Evolutionary conservation across 2,329 filamentous ascomycete species (phyloP).

Genomic region (Knoxdaviesia capensis): DNA sequence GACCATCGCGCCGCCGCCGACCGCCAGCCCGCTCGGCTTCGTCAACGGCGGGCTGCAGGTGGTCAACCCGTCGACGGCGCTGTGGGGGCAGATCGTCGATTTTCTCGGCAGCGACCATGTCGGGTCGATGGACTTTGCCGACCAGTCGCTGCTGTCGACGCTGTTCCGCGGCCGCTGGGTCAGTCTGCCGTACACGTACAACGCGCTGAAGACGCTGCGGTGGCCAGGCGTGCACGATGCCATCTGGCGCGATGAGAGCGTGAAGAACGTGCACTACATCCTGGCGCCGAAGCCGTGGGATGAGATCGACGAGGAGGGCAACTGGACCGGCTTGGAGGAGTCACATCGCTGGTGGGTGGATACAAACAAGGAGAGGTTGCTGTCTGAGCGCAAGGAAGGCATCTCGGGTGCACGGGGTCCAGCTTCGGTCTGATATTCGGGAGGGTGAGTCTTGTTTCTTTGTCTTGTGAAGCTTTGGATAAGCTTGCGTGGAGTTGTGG

Average conservation of each 20-base stretch:
- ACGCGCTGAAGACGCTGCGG: constrained; percentile 40
- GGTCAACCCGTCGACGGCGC: constrained; percentile 25
- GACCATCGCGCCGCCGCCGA: constrained; percentile 20
- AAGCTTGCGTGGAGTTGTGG: no score
- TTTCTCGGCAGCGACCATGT: constrained; percentile 22
- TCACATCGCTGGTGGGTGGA: constrained; percentile 36
- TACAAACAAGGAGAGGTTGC: constrained; percentile 22
- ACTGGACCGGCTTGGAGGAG: constrained; percentile 22
- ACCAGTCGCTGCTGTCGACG: constrained; percentile 36
- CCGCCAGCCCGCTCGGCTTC: constrained; percentile 24
- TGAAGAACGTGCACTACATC: constrained; percentile 44
- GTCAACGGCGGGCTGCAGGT: constrained; percentile 34
- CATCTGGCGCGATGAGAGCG: constrained; percentile 36
- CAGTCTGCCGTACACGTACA: constrained; percentile 37
- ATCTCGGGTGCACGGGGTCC: constrained; percentile 7
- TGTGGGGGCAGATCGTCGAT: constrained; percentile 28
- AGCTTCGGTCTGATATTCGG: no score
- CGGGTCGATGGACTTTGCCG: constrained; percentile 29
- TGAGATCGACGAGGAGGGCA: constrained; percentile 22
- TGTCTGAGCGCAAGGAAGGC: constrained; percentile 17
- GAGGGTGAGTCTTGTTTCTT: no score
- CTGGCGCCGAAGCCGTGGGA: constrained; percentile 41
- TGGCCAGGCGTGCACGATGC: constrained; percentile 28
- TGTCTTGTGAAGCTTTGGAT: no score
- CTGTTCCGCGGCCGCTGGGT: constrained; percentile 36